Evolutionary conservation across 306 rosid genomes (phyloP), one percentile per base, ranked within the genome.

Genomic region (Oemleria cerasiformis): DNA sequence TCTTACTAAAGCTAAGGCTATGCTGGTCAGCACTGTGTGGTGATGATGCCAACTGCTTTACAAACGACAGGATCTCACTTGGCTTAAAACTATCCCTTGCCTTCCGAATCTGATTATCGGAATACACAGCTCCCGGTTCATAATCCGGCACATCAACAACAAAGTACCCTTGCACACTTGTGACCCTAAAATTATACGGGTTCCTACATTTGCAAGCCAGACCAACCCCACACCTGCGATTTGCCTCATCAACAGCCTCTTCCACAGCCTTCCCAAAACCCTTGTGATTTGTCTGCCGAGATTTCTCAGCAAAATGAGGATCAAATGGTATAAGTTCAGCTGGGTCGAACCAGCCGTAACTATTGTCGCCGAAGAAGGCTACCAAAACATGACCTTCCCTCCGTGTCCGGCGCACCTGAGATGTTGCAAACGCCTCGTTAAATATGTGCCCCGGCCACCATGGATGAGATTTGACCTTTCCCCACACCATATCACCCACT

Each of bases 381-480:
- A 91, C 99, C 87, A 95, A 65, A 0, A 91, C 83, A 64, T 89
- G 86, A 4, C 96, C 99, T 67, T 89, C 99, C 48, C 96, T 80
- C 69, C 88, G 66, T 0, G 89, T 73, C 1, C 96, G 86, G 54
- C 97, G 96, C 71, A 95, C 99, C 4, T 83, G 76, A 6, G 92
- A 72, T 19, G 96, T 67, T 0, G 92, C 99, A 17, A 95, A 84
- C 2, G 87, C 84, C 62, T 91, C 96, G 55, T 88, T 88, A 58
- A 78, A 95, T 71, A 95, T 89, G 30, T 88, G 97, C 4, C 99
- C 99, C 0, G 97, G 99, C 99, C 99, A 95, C 99, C 99, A 95
- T 0, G 99, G 99, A 73, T 95, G 99, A 44, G 99, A 95, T 63
- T 95, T 95, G 60, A 95, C 99, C 87, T 91, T 95, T 13, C 96